phyloP scores from a whole-genome alignment of 2,329 filamentous ascomycete genomes.

The Rutstroemia sp. region DNA sequence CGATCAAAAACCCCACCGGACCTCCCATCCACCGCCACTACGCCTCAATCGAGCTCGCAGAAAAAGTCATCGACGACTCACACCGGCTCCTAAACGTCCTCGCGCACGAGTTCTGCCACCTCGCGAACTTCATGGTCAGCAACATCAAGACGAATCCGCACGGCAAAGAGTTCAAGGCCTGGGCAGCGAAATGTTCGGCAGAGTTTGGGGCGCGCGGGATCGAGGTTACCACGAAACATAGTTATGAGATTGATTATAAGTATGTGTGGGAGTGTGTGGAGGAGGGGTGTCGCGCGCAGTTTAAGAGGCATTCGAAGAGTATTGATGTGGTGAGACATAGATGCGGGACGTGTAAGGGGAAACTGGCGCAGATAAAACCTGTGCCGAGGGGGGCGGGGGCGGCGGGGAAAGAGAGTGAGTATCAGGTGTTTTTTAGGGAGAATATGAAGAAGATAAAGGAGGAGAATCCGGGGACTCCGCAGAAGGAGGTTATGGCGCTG shows the following conservation, averaged over 20 bases:
- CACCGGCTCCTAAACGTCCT: slow-evolving; percentile 77
- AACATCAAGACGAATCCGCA: slow-evolving; percentile 71
- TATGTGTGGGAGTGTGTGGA: slow-evolving; percentile 74
- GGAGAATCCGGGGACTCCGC: slow-evolving; percentile 44
- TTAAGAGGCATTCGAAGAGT: slow-evolving; percentile 78
- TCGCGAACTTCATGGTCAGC: slow-evolving; percentile 84
- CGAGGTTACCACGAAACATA: slow-evolving; percentile 81
- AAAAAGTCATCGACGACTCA: slow-evolving; percentile 77
- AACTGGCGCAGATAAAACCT: slow-evolving; percentile 72
- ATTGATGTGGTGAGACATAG: slow-evolving; percentile 65
- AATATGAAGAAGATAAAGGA: slow-evolving; percentile 56
- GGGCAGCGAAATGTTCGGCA: slow-evolving; percentile 49
- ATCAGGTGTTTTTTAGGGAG: slow-evolving; percentile 56
- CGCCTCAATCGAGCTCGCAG: slow-evolving; percentile 79
- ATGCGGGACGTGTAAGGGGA: slow-evolving; percentile 69
- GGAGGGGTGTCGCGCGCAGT: slow-evolving; percentile 57
- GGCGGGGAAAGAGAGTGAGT: slow-evolving; percentile 35
- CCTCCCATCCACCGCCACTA: slow-evolving; percentile 41
- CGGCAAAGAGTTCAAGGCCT: slow-evolving; percentile 75
- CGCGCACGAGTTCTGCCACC: slow-evolving; percentile 95
- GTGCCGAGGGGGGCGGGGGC: slow-evolving; percentile 45
- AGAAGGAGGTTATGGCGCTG: slow-evolving; percentile 62
- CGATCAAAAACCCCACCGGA: slow-evolving; percentile 31
- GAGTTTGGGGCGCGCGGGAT: slow-evolving; percentile 58
- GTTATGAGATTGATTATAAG: slow-evolving; percentile 85